These are phyloP conservation scores for Calendula officinalis DNA, from an alignment of 129 eudicot species.

Conservation along the genomic window DNA sequence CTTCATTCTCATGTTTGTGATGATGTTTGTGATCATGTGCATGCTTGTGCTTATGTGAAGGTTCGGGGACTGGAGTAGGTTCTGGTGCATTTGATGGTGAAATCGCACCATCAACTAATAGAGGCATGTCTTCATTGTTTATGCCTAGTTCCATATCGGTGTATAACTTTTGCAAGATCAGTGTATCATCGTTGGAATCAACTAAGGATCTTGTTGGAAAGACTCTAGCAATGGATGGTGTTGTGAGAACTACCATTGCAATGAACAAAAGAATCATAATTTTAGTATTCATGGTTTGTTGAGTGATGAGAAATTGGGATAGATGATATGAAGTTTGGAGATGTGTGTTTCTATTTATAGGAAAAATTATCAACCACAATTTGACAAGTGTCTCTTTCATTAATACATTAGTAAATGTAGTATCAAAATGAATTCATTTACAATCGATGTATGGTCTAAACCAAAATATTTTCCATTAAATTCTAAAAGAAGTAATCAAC, in stretches of 20 bases:
- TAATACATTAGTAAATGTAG: neutral
- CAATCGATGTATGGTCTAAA: neutral
- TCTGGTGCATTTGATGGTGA: conserved; percentile 23
- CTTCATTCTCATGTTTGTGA: conserved; percentile 15
- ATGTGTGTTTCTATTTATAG: conserved; percentile 16
- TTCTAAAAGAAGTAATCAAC: neutral
- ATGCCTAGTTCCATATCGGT: neutral
- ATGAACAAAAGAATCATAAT: conserved; percentile 14
- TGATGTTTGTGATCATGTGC: conserved; percentile 5
- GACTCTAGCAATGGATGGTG: conserved; percentile 25
- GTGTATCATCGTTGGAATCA: neutral
- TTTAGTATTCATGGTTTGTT: conserved; percentile 19
- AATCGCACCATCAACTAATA: neutral
- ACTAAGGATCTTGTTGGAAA: conserved; percentile 7
- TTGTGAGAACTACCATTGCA: conserved; percentile 26
- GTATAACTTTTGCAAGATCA: neutral
- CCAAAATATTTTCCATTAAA: conserved; percentile 10
- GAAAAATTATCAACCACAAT: neutral
- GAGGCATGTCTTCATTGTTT: neutral
- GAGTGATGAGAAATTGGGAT: neutral
- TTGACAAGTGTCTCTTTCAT: conserved; percentile 8
- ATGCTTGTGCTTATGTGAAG: conserved; percentile 22
- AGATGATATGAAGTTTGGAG: neutral
- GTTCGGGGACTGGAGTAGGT: conserved; percentile 21
- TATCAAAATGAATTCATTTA: neutral